Percentiles rank a stretch among this genome's conserved stretches.
Evolutionary conservation across 2,329 filamentous ascomycete genomes (phyloP).

Genomic region (Trichophyton equinum): DNA sequence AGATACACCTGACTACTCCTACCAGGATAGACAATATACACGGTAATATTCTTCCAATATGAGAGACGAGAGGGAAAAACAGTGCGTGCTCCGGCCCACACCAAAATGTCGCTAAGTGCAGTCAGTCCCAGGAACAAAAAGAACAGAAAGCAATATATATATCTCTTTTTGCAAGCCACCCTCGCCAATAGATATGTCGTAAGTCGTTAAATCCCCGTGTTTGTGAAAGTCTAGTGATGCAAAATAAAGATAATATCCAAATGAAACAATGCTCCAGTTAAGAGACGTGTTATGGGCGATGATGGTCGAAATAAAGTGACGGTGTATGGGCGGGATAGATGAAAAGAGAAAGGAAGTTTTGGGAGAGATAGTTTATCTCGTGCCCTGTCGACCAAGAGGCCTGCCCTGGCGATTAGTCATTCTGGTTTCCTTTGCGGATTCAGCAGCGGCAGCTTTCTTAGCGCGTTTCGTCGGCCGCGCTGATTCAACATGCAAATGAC

Average conservation of each 20-base stretch:
- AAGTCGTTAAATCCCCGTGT: background rate
- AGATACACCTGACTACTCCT: conserved; percentile 1
- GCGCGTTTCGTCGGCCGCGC: conserved; percentile 39
- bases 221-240: conserved; percentile 2
- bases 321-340: background rate
- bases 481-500: conserved; percentile 49
- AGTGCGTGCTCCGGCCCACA: background rate
- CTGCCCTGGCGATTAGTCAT: conserved; percentile 38
- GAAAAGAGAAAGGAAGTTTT: background rate
- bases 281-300: background rate
- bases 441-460: conserved; percentile 29
- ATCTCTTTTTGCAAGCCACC: conserved; percentile 1
- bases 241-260: conserved; percentile 1
- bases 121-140: conserved; percentile 1
- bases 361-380: conserved; percentile 10
- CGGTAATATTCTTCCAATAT: background rate
- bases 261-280: conserved; percentile 3
- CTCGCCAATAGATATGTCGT: background rate
- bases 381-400: conserved; percentile 39
- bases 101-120: conserved; percentile 1
- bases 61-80: background rate
- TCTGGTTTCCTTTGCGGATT: conserved; percentile 30
- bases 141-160: background rate
- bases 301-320: background rate
- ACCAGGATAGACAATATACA: conserved; percentile 1